Percentiles rank a stretch among this genome's conserved stretches.
phyloP scores from a whole-genome alignment of 2,329 filamentous ascomycete genomes.

The Ophiostoma perfectum region DNA sequence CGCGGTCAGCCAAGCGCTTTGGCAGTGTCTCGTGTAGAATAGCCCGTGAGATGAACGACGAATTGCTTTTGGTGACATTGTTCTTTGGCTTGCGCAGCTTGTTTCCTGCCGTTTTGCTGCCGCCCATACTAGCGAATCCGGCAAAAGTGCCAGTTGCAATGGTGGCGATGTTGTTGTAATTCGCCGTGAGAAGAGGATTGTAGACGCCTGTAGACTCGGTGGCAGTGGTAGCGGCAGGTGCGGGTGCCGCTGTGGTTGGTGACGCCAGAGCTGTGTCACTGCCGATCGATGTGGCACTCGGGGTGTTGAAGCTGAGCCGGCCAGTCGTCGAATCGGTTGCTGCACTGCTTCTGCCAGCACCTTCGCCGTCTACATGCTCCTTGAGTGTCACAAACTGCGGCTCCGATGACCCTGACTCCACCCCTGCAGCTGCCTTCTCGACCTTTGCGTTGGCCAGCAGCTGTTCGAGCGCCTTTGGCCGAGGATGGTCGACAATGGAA shows the following conservation, averaged over 20 bases:
- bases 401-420: slow-evolving; percentile 34
- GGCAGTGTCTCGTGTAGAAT: slow-evolving; percentile 78
- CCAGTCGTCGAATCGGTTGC: slow-evolving; percentile 22
- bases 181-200: slow-evolving; percentile 32
- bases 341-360: neutral
- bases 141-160: slow-evolving; percentile 64
- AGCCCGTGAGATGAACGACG: slow-evolving; percentile 94
- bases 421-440: slow-evolving; percentile 35
- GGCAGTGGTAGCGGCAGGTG: neutral
- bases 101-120: slow-evolving; percentile 60
- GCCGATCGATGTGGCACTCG: slow-evolving; percentile 22
- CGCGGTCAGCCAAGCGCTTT: slow-evolving; percentile 74
- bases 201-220: neutral
- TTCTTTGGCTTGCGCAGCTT: slow-evolving; percentile 89
- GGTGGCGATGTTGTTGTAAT: slow-evolving; percentile 30
- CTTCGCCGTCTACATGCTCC: slow-evolving; percentile 25
- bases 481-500: slow-evolving; percentile 58
- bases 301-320: slow-evolving; percentile 26
- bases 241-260: slow-evolving; percentile 44
- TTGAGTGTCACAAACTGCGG: slow-evolving; percentile 20
- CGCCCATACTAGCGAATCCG: slow-evolving; percentile 61
- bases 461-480: slow-evolving; percentile 49
- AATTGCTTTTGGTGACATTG: slow-evolving; percentile 97
- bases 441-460: slow-evolving; percentile 38
- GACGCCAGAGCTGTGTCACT: slow-evolving; percentile 40